These are phyloP conservation scores for Amphirosellinia nigrospora DNA, from an alignment of 495 filamentous ascomycete species.

Conservation along the genomic window DNA sequence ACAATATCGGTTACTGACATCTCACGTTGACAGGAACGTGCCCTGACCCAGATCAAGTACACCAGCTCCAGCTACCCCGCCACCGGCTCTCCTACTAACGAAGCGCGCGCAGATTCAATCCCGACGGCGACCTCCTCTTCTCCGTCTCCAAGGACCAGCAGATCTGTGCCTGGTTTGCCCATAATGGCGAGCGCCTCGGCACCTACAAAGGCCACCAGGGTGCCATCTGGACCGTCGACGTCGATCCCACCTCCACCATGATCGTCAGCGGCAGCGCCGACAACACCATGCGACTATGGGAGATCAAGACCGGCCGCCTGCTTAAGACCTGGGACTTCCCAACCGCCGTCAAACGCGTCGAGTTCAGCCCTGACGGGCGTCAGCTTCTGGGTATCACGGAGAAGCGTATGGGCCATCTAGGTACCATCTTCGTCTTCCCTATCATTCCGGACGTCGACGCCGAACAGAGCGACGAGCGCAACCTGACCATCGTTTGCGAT, in stretches of 20 bases:
- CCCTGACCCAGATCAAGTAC: slow-evolving; percentile 96
- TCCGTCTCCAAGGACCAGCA: slow-evolving; percentile 97
- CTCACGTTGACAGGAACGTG: slow-evolving; percentile 71
- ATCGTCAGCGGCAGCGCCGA: slow-evolving; percentile 95
- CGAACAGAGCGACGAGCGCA: slow-evolving; percentile 82
- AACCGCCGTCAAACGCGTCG: slow-evolving; percentile 93
- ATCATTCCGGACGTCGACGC: slow-evolving; percentile 79
- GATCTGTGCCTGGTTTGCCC: slow-evolving; percentile 92
- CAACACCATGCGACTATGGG: slow-evolving; percentile 97
- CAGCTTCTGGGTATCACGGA: slow-evolving; percentile 92
- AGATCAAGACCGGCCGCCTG: slow-evolving; percentile 88
- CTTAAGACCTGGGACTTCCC: slow-evolving; percentile 97
- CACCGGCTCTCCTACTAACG: slow-evolving; percentile 25
- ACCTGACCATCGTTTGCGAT: slow-evolving; percentile 82
- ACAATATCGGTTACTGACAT: slow-evolving; percentile 19
- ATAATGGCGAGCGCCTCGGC: slow-evolving; percentile 92
- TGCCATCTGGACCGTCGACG: slow-evolving; percentile 98
- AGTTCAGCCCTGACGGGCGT: slow-evolving; percentile 92
- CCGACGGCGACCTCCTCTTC: slow-evolving; percentile 96
- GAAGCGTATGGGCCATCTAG: slow-evolving; percentile 94
- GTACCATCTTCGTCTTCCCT: slow-evolving; percentile 90
- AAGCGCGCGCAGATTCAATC: slow-evolving; percentile 70
- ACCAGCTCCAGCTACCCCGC: slow-evolving; percentile 39
- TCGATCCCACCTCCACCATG: slow-evolving; percentile 91
- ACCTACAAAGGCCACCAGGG: slow-evolving; percentile 97